Base-by-base conservation (phyloP, 345 rosid genomes). In the Moricandia moricandioides region DNA sequence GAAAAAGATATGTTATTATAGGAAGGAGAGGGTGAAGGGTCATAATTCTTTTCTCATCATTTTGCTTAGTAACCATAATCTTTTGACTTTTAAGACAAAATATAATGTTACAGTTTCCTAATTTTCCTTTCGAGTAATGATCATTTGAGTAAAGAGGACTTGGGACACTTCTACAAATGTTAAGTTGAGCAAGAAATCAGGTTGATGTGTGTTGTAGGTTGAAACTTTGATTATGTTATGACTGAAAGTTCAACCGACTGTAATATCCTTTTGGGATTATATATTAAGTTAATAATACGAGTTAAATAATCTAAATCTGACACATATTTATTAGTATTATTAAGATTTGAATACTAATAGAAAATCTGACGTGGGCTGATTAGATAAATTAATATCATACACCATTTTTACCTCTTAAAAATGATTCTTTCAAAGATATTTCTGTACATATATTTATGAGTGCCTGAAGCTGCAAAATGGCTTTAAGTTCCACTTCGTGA, bases 31-130 rank as follows among this genome's bases (percentile, higher is more conserved):
- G 62, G 74, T 79, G 71, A 60, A 57, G n/a, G 33, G 54, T 67
- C 74, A 80, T 83, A 52, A 83, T 83, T 76, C 55, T 49, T 16
- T 11, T 64, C 65, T 74, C 81, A 87, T 87, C 85, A 89, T 88
- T 83, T 73, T 83, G 86, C 82, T 87, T 65, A 52, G 4, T 61
- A 27, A 64, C 9, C 69, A 14, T 59, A 6, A 61, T 62, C 80
- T 69, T 61, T 49, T 67, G n/a, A 56, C 45, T 74, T 57, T 62
- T 16, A 30, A n/a, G 74, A 69, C 43, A 69, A 11, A 45, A 17
- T n/a, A 1, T 6, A 65, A 65, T 16, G 57, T 35, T 61, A 51
- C 57, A 27, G 4, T 73, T 65, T 55, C 63, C 5, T 51, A 47
- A 62, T 1, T 10, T 66, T 10, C 34, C 34, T 45, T 56, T 29